Conservation (phyloP, 164 flowering plant species). For the Berberis thunbergii region DNA sequence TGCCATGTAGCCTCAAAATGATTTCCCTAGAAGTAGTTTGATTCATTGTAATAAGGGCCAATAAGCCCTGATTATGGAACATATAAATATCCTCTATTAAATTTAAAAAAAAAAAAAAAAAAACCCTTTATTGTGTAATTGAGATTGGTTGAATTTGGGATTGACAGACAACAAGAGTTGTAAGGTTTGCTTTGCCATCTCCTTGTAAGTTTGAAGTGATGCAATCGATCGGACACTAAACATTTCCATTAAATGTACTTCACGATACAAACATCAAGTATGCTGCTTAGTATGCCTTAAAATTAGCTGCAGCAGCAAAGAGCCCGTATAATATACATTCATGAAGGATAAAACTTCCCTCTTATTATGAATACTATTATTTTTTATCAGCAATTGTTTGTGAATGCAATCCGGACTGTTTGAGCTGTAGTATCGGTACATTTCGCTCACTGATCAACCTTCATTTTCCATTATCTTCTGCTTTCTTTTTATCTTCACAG, state of each 20-base stretch:
- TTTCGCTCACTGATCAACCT: not conserved
- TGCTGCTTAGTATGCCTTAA: not conserved
- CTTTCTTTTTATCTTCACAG: constrained; percentile 13
- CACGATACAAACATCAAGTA: not conserved
- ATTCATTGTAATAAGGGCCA: too few relatives aligned
- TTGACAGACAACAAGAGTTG: too few relatives aligned
- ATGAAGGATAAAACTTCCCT: not conserved
- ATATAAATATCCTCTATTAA: too few relatives aligned
- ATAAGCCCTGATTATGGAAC: too few relatives aligned
- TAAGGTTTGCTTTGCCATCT: too few relatives aligned
- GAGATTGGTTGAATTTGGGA: too few relatives aligned
- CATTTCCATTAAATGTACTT: not conserved
- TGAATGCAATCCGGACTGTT: not conserved
- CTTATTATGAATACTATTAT: not conserved
- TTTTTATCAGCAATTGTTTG: not conserved
- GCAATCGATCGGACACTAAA: too few relatives aligned
- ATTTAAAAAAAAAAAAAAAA: too few relatives aligned
- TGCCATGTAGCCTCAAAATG: too few relatives aligned
- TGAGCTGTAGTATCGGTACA: not conserved
- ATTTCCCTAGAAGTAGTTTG: too few relatives aligned
- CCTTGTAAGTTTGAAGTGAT: too few relatives aligned
- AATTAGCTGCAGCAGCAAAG: not conserved
- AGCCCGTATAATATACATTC: not conserved
- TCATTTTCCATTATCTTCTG: constrained; percentile 9
- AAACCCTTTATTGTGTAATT: too few relatives aligned